Conservation (phyloP, 2,329 filamentous ascomycete genomes). For the Lithohypha guttulata region DNA sequence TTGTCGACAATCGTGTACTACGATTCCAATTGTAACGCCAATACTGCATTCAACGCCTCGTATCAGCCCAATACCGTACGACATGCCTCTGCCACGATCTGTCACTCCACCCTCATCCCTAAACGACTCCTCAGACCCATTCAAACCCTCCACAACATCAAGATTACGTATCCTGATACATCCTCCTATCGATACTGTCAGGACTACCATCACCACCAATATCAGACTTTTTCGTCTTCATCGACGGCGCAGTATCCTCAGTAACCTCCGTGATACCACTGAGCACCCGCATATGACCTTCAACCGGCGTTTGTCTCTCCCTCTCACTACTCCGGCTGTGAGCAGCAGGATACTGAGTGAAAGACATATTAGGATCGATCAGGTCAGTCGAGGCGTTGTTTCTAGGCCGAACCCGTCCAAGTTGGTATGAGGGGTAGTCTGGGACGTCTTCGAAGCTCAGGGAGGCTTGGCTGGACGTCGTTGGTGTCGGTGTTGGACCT, state of each 20-base stretch:
- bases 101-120: too few relatives aligned
- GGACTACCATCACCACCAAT: not conserved
- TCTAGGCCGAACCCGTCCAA: not conserved
- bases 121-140: too few relatives aligned
- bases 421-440: not conserved
- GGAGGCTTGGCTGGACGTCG: conserved; percentile 5
- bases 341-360: not conserved
- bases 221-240: not conserved
- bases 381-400: not conserved
- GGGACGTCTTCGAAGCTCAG: not conserved
- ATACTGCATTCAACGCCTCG: too few relatives aligned
- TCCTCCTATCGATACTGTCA: conserved; percentile 5
- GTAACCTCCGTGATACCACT: conserved; percentile 7
- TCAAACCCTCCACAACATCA: too few relatives aligned
- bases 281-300: not conserved
- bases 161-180: conserved; percentile 7
- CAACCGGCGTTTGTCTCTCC: not conserved
- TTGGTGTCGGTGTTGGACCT: too few relatives aligned
- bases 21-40: too few relatives aligned
- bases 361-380: not conserved
- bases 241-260: not conserved
- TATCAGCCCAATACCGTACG: too few relatives aligned
- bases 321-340: not conserved
- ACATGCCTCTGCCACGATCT: too few relatives aligned
- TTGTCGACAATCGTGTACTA: too few relatives aligned